Base-by-base conservation (phyloP, 139 green algal genomes). In the Picochlorum sp. region DNA sequence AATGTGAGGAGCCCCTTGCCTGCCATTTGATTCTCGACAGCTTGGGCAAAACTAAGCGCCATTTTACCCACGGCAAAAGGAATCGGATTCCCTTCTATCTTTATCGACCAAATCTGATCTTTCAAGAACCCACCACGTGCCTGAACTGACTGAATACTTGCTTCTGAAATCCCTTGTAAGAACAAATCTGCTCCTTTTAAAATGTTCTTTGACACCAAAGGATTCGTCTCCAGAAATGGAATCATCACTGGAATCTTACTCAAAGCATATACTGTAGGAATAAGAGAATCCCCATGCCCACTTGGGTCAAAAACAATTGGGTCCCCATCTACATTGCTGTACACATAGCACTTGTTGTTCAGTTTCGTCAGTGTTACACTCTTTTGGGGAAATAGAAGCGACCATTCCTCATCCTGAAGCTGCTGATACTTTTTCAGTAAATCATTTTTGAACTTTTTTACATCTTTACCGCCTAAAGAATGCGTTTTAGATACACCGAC, bases 221-320 rank as follows among this genome's bases (percentile, higher is more conserved):
- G 28, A 49, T 45, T 68, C 6, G 71, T 78, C 49, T 66, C 45
- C 23, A 78, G 24, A 14, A 16, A 49, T 26, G 28, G 28, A 23
- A 74, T 34, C 65, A 78, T 30, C 11, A 20, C 15, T 16, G 71
- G 71, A 24, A 74, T 16, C 15, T 52, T 24, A 9, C 37, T 23
- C 44, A 78, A 26, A 6, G 65, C 31, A 31, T 78, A 78, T 7
- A 78, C 71, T 37, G 71, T 78, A 34, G 71, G 71, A 20, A 78
- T 60, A 44, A 78, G 45, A 15, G 23, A 21, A n/a, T 70, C 62
- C 9, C 51, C 51, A 20, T 58, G 51, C 28, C 66, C 71, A 9
- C 61, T 69, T 4, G 71, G 71, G 23, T 78, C 71, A 30, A 78
- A 78, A 30, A 78, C 74, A 9, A 73, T 49, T 20, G 71, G 71